phyloP scores from a whole-genome alignment of 1,284 basidiomycete genomes.

The Papiliotrema nemorosa region DNA sequence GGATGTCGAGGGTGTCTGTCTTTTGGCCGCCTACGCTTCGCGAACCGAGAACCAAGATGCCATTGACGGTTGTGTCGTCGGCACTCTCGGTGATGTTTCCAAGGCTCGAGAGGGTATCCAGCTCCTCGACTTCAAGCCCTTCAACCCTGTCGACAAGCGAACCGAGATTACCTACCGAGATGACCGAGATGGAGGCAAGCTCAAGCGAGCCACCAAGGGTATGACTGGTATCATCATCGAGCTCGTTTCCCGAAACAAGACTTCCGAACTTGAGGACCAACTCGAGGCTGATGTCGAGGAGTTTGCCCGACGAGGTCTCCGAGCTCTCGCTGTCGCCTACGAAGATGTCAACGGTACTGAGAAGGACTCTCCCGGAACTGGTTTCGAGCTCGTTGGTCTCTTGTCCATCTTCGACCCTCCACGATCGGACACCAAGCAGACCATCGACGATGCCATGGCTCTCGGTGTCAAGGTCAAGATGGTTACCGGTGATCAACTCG shows the following conservation, averaged over 20 bases:
- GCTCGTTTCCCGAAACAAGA: slow-evolving; percentile 95
- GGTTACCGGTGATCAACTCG: slow-evolving; percentile 99
- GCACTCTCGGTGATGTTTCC: slow-evolving; percentile 67
- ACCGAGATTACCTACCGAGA: slow-evolving; percentile 98
- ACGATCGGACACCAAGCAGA: slow-evolving; percentile 97
- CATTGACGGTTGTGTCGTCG: slow-evolving; percentile 84
- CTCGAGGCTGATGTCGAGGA: slow-evolving; percentile 95
- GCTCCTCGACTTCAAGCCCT: slow-evolving; percentile 97
- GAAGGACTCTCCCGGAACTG: slow-evolving; percentile 63
- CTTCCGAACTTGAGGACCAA: slow-evolving; percentile 79
- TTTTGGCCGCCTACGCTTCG: slow-evolving; percentile 90
- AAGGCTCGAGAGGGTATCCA: slow-evolving; percentile 88
- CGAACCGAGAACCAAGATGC: slow-evolving; percentile 99
- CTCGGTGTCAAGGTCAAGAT: slow-evolving; percentile 99
- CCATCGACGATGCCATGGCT: slow-evolving; percentile 91
- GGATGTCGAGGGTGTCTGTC: slow-evolving; percentile 83
- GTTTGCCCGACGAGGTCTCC: slow-evolving; percentile 92
- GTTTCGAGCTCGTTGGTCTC: slow-evolving; percentile 95
- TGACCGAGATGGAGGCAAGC: slow-evolving; percentile 76
- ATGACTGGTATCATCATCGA: slow-evolving; percentile 97
- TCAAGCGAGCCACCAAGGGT: slow-evolving; percentile 98
- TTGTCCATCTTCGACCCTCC: slow-evolving; percentile 98
- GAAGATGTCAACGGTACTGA: slow-evolving; percentile 80
- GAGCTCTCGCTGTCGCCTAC: slow-evolving; percentile 92
- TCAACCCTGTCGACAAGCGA: slow-evolving; percentile 99